Conservation (phyloP, 2,329 filamentous ascomycete species). For the Penicillium sp. region DNA sequence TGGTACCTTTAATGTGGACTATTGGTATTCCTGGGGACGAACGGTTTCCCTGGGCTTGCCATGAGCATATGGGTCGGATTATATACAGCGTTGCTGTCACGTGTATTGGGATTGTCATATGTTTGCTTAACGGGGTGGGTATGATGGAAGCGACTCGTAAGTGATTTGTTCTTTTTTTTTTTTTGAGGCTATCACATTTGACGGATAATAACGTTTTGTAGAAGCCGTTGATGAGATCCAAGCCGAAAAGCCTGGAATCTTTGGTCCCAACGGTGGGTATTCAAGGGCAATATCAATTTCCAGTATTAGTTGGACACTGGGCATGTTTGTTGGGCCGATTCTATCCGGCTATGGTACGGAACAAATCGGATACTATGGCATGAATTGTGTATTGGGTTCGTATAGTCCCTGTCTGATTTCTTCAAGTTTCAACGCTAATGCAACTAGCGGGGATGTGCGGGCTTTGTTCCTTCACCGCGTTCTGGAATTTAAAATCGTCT, state of each 20-base stretch:
- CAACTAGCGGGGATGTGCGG: constrained; percentile 18
- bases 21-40: constrained; percentile 29
- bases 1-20: constrained; percentile 28
- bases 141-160: constrained; percentile 32
- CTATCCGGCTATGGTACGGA: constrained; percentile 21
- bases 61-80: constrained; percentile 15
- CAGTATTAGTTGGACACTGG: constrained; percentile 25
- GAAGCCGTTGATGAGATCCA: constrained; percentile 25
- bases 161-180: neutral
- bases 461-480: constrained; percentile 11
- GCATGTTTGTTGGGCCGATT: constrained; percentile 25
- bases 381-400: constrained; percentile 22
- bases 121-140: constrained; percentile 28
- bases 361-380: constrained; percentile 22
- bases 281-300: constrained; percentile 25
- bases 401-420: neutral
- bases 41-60: constrained; percentile 25
- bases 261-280: constrained; percentile 28
- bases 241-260: constrained; percentile 21
- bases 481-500: constrained; percentile 10
- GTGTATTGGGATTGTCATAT: constrained; percentile 23
- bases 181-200: neutral
- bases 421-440: neutral
- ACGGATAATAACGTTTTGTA: neutral
- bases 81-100: constrained; percentile 23